Percentiles rank a stretch among this genome's conserved stretches.
phyloP scores from a whole-genome alignment of 495 filamentous ascomycete genomes.

The Antarctomyces pellizariae region DNA sequence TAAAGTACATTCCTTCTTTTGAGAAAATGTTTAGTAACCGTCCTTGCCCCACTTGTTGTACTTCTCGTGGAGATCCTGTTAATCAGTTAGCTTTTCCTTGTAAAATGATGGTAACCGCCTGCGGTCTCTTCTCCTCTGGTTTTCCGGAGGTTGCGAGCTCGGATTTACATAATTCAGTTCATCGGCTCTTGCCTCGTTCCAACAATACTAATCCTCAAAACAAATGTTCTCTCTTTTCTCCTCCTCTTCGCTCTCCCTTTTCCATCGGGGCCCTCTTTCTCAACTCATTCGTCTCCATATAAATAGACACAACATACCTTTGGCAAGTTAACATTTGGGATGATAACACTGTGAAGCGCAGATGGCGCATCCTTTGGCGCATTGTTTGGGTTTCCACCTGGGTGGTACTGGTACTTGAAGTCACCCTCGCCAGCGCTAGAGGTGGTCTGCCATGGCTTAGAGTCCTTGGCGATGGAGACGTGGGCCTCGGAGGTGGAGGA shows the following conservation, averaged over 20 bases:
- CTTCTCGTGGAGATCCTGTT: constrained; percentile 66
- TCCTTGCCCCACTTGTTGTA: constrained; percentile 99
- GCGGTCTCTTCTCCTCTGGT: background rate
- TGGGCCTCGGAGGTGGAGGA: constrained; percentile 55
- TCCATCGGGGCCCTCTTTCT: background rate
- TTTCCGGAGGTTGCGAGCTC: background rate
- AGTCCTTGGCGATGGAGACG: constrained; percentile 44
- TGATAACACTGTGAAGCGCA: constrained; percentile 78
- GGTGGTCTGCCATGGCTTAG: constrained; percentile 76
- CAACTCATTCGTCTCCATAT: constrained; percentile 1
- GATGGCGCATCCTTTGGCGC: constrained; percentile 74
- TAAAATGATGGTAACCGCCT: constrained; percentile 3
- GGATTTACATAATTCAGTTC: too few relatives aligned
- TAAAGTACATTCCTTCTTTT: constrained; percentile 1
- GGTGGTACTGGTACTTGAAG: constrained; percentile 81
- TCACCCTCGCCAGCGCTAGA: constrained; percentile 25
- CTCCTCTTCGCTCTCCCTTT: too few relatives aligned
- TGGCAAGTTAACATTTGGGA: constrained; percentile 79
- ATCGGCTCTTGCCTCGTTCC: too few relatives aligned
- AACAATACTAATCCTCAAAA: too few relatives aligned
- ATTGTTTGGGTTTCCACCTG: constrained; percentile 55
- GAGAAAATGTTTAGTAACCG: constrained; percentile 17
- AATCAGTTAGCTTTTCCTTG: constrained; percentile 9
- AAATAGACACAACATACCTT: constrained; percentile 62
- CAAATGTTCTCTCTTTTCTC: too few relatives aligned